phyloP scores from a whole-genome alignment of 106 monocot species.

The Alisma plantagoaquatica region DNA sequence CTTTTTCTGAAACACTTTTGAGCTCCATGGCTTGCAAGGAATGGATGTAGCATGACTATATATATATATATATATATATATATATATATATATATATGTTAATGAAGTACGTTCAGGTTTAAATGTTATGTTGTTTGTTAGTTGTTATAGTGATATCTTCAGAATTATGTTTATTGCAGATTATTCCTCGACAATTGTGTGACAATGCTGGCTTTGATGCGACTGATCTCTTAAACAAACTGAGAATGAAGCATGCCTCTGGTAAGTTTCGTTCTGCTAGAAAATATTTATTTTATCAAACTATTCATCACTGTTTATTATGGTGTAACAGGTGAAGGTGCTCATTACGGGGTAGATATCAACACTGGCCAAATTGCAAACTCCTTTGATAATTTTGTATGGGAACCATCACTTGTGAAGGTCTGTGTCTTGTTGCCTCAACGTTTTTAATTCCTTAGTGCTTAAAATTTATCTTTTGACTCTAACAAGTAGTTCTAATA shows the following conservation, averaged over 20 bases:
- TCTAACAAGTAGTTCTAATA: too few species aligned
- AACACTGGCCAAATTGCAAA: conserved; percentile 91
- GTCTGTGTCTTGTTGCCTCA: conserved; percentile 17
- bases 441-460: not conserved
- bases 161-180: conserved; percentile 42
- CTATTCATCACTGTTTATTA: too few species aligned
- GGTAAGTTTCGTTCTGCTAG: too few species aligned
- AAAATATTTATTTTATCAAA: too few species aligned
- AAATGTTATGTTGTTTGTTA: too few species aligned
- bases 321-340: conserved; percentile 78
- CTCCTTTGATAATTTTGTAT: conserved; percentile 95
- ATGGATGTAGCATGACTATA: too few species aligned
- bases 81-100: too few species aligned
- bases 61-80: too few species aligned
- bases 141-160: too few species aligned
- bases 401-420: conserved; percentile 98
- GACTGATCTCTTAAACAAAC: conserved; percentile 94
- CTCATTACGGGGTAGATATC: conserved; percentile 85
- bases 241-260: conserved; percentile 94
- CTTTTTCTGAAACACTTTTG: too few species aligned
- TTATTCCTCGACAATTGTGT: conserved; percentile 94
- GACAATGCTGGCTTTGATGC: conserved; percentile 99
- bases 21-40: too few species aligned
- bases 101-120: too few species aligned
- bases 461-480: not conserved